These are phyloP conservation scores for Paxillus rubicundulus DNA, from an alignment of 768 basidiomycete genomes.

Conservation along the genomic window DNA sequence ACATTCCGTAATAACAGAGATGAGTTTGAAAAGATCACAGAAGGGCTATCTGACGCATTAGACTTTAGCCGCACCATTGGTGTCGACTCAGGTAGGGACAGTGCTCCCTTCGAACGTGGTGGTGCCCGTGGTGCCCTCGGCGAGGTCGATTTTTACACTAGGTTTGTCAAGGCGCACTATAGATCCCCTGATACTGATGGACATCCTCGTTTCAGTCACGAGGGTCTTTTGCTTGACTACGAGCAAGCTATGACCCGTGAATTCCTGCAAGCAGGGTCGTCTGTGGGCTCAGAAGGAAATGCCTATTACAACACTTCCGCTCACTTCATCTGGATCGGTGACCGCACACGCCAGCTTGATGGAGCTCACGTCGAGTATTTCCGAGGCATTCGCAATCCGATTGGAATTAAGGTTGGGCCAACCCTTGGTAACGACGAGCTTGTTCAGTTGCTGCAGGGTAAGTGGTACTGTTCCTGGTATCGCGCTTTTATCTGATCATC, in stretches of 20 bases:
- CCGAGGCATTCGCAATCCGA: conserved; percentile 86
- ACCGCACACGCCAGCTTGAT: conserved; percentile 86
- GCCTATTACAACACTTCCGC: conserved; percentile 88
- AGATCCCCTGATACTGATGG: background rate
- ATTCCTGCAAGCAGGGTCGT: conserved; percentile 41
- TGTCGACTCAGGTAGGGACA: conserved; percentile 48
- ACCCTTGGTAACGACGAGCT: conserved; percentile 79
- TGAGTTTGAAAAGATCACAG: conserved; percentile 85
- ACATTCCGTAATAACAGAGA: conserved; percentile 38
- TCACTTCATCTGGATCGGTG: conserved; percentile 97
- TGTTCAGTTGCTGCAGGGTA: conserved; percentile 70
- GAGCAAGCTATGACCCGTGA: conserved; percentile 88
- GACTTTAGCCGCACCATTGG: conserved; percentile 93
- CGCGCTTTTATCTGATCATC: background rate
- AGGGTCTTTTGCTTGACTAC: conserved; percentile 89
- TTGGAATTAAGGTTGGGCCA: conserved; percentile 96
- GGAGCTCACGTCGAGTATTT: conserved; percentile 98
- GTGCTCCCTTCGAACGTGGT: conserved; percentile 62
- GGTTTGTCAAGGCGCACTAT: conserved; percentile 41
- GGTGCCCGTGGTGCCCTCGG: conserved; percentile 70
- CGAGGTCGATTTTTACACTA: conserved; percentile 93
- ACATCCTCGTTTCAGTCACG: conserved; percentile 55
- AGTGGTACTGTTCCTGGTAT: conserved; percentile 21
- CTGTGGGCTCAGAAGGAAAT: conserved; percentile 20
- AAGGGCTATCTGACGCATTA: conserved; percentile 83